Evolutionary conservation across 2,329 filamentous ascomycete species (phyloP), one percentile per base, ranked within the genome.

Genomic region (Xylaria sp.): DNA sequence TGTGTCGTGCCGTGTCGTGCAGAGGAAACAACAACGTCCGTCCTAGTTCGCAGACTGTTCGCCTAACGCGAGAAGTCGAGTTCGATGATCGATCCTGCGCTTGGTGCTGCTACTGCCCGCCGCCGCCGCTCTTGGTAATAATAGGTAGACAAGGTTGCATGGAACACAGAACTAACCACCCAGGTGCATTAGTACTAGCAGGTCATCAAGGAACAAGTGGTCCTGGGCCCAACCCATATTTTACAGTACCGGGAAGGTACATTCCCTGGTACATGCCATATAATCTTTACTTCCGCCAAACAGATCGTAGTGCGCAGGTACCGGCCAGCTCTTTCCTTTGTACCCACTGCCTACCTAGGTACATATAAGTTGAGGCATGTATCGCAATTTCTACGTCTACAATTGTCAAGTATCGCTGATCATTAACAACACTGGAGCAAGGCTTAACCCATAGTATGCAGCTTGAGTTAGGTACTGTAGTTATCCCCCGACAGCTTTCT

Each of bases 1-100:
- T 18, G 28, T 23, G 46, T 25, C 1, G 15, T 41, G 51, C 31
- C 41, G 62, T 51, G 31, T 50, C 10, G 48, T 34, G 25, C 23
- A n/a, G 50, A 46, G 59, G 44, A 65, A 44, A 31, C 25, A 20
- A 37, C 52, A 37, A 34, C 59, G 37, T 28, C 18, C 41, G 61
- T 51, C 56, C 31, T 37, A 48, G 46, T 37, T 56, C 50, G 41
- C 50, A 57, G 44, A 20, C 34, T 15, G 44, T 55, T 55, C 25
- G 51, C 20, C 52, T 46, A 48, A 20, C 18, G 15, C 58, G 15
- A 50, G 44, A 34, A 58, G 65, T 54, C 46, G 31, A 46, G 37
- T 57, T 46, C 48, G 60, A 59, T 54, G 54, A 58, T 58, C 31
- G 60, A 67, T 31, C 54, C 63, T 44, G 63, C 44, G 18, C 28